phyloP scores from a whole-genome alignment of 2,329 filamentous ascomycete genomes.

The Alternaria incomplexa region DNA sequence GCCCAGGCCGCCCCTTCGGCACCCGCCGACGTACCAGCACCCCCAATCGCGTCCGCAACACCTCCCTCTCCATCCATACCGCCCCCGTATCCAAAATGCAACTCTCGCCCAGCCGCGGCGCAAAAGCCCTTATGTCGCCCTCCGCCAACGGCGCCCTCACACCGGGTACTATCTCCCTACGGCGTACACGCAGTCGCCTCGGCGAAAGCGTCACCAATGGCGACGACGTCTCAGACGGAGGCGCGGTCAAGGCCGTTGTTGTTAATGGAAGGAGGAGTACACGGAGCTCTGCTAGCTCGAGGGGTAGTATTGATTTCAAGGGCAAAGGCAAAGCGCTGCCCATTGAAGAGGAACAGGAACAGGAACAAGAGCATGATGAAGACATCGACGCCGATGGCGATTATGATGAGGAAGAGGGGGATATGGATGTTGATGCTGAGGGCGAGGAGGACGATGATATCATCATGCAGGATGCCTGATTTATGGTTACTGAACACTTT shows the following conservation, averaged over 20 bases:
- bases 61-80: conserved; percentile 35
- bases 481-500: neutral
- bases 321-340: conserved; percentile 34
- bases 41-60: conserved; percentile 37
- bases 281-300: conserved; percentile 39
- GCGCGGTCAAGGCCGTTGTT: conserved; percentile 33
- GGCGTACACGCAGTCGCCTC: conserved; percentile 53
- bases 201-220: conserved; percentile 49
- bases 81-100: conserved; percentile 42
- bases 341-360: conserved; percentile 40
- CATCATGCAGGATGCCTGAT: conserved; percentile 13
- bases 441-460: conserved; percentile 40
- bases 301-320: conserved; percentile 32
- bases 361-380: conserved; percentile 38
- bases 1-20: conserved; percentile 47
- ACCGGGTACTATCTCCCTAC: conserved; percentile 35
- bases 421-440: conserved; percentile 20
- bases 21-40: conserved; percentile 46
- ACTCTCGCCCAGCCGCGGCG: conserved; percentile 35
- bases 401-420: conserved; percentile 13
- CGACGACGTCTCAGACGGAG: conserved; percentile 39
- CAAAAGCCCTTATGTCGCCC: conserved; percentile 35
- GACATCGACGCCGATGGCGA: conserved; percentile 30
- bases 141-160: conserved; percentile 41
- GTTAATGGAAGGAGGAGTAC: conserved; percentile 37